Base-by-base conservation (phyloP, 1,139 yeast species). In the Geotrichum candidum region DNA sequence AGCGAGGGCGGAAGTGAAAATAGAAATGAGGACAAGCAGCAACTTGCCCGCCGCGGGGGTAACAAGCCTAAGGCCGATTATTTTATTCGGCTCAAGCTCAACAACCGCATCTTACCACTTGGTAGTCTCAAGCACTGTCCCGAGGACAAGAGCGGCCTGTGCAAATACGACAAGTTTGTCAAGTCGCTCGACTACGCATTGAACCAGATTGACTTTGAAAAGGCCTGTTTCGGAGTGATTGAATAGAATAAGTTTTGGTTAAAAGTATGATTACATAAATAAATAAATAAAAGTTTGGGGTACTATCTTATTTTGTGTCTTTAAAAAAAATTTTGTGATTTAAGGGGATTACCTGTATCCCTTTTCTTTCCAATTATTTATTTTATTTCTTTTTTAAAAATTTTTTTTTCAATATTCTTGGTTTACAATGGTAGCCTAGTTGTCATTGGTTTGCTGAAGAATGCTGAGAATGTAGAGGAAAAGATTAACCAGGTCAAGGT, bases 401-500 rank as follows among this genome's bases (percentile, higher is more conserved):
- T 27, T 29, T 29, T 5, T 5, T 29, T 29, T 29, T 29, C 5
- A 29, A 29, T 7, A 4, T 5, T 5, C 11, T 45, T 22, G 23
- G 23, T 7, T 5, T 45, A 25, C 10, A 1, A 29, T 29, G 33
- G 10, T 13, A 35, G 18, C n/a, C 45, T 59, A 62, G 27, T 62
- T 62, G 65, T 82, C 82, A 58, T 78, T 74, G 67, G 80, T 77
- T 69, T 77, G 79, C 62, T 84, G 81, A 68, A 90, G 77, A 55
- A 90, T 80, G 64, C 96, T 80, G 72, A 90, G 80, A 66, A 90
- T 86, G 74, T 84, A 85, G 68, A 90, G 74, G 77, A 90, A 90
- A 76, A 90, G 80, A 75, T 90, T 90, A 74, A 90, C 78, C 57
- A 90, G 81, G 72, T 90, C 97, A 78, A 90, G 80, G 73, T 90